These are phyloP conservation scores for Parathielavia appendiculata DNA, from an alignment of 495 filamentous ascomycete genomes.

Conservation along the genomic window DNA sequence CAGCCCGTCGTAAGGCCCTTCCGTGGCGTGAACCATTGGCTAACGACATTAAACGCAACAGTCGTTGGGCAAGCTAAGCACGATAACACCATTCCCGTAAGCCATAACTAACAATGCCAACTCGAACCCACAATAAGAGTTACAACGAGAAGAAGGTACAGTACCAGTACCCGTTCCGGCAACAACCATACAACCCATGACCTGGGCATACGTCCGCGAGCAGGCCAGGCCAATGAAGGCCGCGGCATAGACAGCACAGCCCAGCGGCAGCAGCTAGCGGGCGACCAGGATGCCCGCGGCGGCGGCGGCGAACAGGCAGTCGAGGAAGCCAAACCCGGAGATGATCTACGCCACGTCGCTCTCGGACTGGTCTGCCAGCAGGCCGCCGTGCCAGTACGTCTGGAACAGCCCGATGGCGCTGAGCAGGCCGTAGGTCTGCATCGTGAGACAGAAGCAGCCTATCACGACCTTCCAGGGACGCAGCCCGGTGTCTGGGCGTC, in stretches of 20 bases:
- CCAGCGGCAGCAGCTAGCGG: slow-evolving; percentile 20
- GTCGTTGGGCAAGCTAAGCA: slow-evolving; percentile 25
- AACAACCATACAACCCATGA: slow-evolving; percentile 28
- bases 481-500: slow-evolving; percentile 14
- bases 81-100: slow-evolving; percentile 1
- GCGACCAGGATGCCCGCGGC: slow-evolving; percentile 26
- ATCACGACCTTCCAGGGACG: slow-evolving; percentile 27
- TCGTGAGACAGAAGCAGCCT: slow-evolving; percentile 26
- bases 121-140: background rate
- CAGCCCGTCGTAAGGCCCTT: slow-evolving; percentile 26
- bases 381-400: slow-evolving; percentile 25
- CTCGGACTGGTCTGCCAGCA: slow-evolving; percentile 19
- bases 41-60: slow-evolving; percentile 24
- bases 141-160: background rate
- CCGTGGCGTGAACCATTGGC: slow-evolving; percentile 28
- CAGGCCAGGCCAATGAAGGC: slow-evolving; percentile 29
- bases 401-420: slow-evolving; percentile 30
- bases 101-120: background rate
- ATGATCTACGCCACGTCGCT: slow-evolving; percentile 31
- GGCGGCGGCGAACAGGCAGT: slow-evolving; percentile 24
- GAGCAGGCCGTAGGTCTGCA: slow-evolving; percentile 29
- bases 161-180: slow-evolving; percentile 26
- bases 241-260: slow-evolving; percentile 18
- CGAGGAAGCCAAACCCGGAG: slow-evolving; percentile 30
- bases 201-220: slow-evolving; percentile 23